phyloP scores from a whole-genome alignment of 2,329 filamentous ascomycete species.

The Zasmidium angulare region DNA sequence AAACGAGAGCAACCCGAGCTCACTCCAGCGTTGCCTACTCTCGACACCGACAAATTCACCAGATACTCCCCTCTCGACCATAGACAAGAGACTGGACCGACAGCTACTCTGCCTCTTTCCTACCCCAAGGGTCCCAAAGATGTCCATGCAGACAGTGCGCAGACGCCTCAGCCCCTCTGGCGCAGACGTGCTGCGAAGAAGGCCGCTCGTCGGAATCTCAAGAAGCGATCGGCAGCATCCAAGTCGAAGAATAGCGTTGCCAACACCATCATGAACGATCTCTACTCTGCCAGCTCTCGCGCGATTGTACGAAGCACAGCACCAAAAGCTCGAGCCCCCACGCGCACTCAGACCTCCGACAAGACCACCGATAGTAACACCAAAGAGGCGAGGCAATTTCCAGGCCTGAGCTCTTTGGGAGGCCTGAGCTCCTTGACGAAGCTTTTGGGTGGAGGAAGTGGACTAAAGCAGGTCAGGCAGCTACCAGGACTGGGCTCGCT shows the following conservation, averaged over 20 bases:
- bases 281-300: not conserved
- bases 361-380: not conserved
- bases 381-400: not conserved
- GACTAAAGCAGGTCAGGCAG: not conserved
- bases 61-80: not conserved
- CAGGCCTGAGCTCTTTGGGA: no score
- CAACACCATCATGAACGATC: not conserved
- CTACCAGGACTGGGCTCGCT: no score
- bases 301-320: not conserved
- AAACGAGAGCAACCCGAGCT: not conserved
- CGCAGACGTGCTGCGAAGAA: not conserved
- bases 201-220: not conserved
- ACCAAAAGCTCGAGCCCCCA: not conserved
- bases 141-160: not conserved
- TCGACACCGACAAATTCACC: not conserved
- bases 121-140: not conserved
- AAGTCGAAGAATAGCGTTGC: not conserved
- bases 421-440: not conserved
- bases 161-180: not conserved
- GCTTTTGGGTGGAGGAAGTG: not conserved
- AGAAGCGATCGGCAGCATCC: not conserved
- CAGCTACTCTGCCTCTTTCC: not conserved
- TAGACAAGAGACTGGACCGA: not conserved
- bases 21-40: not conserved
- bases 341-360: not conserved